A percentile compares a stretch with the other conserved stretches of the same genome.
Conservation (phyloP, 805 yeast genomes). For the Lachancea meyersii region DNA sequence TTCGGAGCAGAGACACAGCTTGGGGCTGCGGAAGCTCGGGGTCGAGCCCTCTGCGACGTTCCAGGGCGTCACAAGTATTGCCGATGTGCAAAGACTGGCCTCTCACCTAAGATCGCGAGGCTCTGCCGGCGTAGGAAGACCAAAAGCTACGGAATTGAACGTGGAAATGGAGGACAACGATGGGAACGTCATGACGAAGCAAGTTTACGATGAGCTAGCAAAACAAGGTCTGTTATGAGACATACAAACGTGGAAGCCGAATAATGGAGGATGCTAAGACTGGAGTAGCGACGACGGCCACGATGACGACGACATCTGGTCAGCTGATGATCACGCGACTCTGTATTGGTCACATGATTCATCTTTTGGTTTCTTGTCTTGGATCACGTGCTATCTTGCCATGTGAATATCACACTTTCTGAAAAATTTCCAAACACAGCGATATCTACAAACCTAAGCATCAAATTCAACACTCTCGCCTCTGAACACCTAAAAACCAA, state of each 20-base stretch:
- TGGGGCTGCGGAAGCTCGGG: slow-evolving; percentile 73
- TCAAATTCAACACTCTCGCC: background rate
- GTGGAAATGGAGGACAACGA: slow-evolving; percentile 87
- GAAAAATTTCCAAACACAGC: slow-evolving; percentile 2
- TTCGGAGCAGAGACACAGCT: slow-evolving; percentile 56
- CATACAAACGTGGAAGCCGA: no score
- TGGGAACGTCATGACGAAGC: slow-evolving; percentile 85
- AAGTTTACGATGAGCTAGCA: slow-evolving; percentile 77
- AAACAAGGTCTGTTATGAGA: slow-evolving; percentile 74
- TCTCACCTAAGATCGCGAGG: slow-evolving; percentile 33
- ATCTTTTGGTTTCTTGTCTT: background rate
- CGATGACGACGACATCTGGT: no score
- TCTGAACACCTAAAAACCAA: no score
- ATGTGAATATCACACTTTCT: slow-evolving; percentile 1
- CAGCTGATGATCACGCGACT: no score
- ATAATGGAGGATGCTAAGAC: no score
- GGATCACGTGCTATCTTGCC: background rate
- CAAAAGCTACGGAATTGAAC: slow-evolving; percentile 32
- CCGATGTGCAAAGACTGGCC: slow-evolving; percentile 63
- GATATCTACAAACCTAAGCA: background rate
- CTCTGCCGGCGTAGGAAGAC: background rate
- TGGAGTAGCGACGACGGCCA: no score
- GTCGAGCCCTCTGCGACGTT: slow-evolving; percentile 48
- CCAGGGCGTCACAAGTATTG: slow-evolving; percentile 57
- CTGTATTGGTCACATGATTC: background rate